These are phyloP conservation scores for Fraxinus baroniana DNA, from an alignment of 305 asterid genomes.

Conservation along the genomic window DNA sequence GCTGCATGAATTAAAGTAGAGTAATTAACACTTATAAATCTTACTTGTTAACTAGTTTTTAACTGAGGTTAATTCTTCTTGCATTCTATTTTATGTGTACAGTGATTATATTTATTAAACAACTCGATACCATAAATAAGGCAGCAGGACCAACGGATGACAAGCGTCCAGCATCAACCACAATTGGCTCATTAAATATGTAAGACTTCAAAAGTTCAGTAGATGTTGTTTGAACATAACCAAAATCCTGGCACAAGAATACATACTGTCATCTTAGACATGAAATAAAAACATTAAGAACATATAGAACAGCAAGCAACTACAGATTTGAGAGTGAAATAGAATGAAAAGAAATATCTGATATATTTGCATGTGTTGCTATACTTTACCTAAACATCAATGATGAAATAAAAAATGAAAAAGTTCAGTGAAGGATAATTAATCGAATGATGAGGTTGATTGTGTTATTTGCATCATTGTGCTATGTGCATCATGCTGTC, in stretches of 20 bases:
- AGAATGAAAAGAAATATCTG: neutral
- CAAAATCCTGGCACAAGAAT: conserved; percentile 72
- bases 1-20: conserved; percentile 56
- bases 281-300: neutral
- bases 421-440: conserved; percentile 4
- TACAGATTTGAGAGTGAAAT: neutral
- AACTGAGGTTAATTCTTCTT: conserved; percentile 6
- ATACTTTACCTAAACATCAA: neutral
- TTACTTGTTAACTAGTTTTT: neutral
- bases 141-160: conserved; percentile 95
- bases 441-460: neutral
- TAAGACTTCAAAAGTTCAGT: conserved; percentile 50
- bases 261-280: conserved; percentile 17
- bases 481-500: neutral
- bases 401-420: neutral
- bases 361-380: conserved; percentile 17
- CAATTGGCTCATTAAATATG: conserved; percentile 89
- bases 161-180: conserved; percentile 79
- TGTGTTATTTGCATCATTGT: neutral
- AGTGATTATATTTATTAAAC: conserved; percentile 7
- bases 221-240: conserved; percentile 94
- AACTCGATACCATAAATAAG: conserved; percentile 73
- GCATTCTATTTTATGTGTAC: neutral
- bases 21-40: neutral
- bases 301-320: neutral